Evolutionary conservation across 179 eudicot genomes (phyloP).

Genomic region (Heliamphora pulchella): DNA sequence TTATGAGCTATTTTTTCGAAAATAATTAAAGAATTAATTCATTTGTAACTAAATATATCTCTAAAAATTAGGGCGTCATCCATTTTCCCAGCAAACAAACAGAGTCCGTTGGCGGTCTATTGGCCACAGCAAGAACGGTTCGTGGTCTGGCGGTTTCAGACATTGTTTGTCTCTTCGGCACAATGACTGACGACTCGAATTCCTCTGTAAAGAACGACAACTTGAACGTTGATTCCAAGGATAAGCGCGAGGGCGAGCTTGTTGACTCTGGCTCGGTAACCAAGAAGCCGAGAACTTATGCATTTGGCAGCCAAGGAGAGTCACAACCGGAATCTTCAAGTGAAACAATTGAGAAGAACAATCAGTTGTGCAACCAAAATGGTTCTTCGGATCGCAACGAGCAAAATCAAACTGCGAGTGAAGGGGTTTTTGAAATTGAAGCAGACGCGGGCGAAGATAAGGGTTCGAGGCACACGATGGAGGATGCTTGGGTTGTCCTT

Average conservation of each 20-base stretch:
- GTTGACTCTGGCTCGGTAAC: conserved; percentile 19
- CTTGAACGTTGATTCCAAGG: conserved; percentile 13
- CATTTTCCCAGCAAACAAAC: background rate
- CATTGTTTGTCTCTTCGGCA: background rate
- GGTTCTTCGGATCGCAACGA: conserved; percentile 11
- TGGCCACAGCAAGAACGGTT: background rate
- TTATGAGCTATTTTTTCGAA: no score
- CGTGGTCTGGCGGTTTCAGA: background rate
- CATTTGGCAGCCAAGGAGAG: conserved; percentile 3
- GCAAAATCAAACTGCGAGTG: background rate
- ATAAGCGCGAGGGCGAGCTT: conserved; percentile 33
- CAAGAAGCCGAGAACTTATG: conserved; percentile 30
- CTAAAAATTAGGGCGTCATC: no score
- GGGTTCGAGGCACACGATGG: conserved; percentile 70
- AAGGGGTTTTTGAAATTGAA: conserved; percentile 37
- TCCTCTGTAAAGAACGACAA: background rate
- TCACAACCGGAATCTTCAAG: background rate
- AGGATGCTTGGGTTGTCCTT: conserved; percentile 66
- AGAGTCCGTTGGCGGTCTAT: background rate
- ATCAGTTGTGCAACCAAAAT: background rate
- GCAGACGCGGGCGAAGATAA: conserved; percentile 70
- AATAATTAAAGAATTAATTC: no score
- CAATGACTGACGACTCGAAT: conserved; percentile 16
- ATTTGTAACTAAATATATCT: no score
- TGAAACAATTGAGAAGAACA: background rate